These are phyloP conservation scores for Fraxinus pennsylvanica DNA, from an alignment of 257 asterid species.

Conservation along the genomic window DNA sequence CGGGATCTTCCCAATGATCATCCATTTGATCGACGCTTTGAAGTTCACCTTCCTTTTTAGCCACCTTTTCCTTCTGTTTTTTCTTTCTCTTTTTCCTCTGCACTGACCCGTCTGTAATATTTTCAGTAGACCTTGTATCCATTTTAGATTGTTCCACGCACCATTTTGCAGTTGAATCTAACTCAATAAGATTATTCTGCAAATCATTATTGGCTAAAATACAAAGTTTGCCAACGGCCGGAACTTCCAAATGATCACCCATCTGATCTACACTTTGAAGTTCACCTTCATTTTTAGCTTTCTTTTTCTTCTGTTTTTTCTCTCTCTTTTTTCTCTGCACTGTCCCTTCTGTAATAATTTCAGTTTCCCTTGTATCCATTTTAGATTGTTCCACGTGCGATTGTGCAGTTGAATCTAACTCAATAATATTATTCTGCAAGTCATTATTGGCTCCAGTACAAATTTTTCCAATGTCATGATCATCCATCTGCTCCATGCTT, in stretches of 20 bases:
- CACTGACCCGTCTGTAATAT: neutral
- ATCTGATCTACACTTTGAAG: conserved; percentile 6
- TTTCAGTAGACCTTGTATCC: neutral
- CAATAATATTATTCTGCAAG: conserved; percentile 21
- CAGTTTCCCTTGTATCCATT: conserved; percentile 28
- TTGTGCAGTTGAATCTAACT: conserved; percentile 23
- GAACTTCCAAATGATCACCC: conserved; percentile 22
- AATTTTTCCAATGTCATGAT: conserved; percentile 15
- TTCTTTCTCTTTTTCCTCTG: conserved; percentile 29
- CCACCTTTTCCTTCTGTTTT: conserved; percentile 25
- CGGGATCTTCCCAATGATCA: conserved; percentile 21
- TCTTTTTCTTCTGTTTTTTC: conserved; percentile 19
- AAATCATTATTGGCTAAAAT: neutral
- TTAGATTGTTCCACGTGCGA: conserved; percentile 24
- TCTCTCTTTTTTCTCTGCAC: conserved; percentile 27
- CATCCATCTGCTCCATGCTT: conserved; percentile 3
- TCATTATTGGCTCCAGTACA: conserved; percentile 21
- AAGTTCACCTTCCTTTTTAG: conserved; percentile 19
- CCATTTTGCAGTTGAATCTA: conserved; percentile 21
- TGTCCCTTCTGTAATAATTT: conserved; percentile 25
- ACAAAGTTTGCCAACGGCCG: conserved; percentile 19
- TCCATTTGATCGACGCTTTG: conserved; percentile 25
- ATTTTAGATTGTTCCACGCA: conserved; percentile 19
- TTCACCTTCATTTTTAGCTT: conserved; percentile 17
- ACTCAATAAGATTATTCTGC: conserved; percentile 25